Evolutionary conservation across 2,329 filamentous ascomycete genomes (phyloP), one percentile per base, ranked within the genome.

Genomic region (Talaromyces albobiverticillius): DNA sequence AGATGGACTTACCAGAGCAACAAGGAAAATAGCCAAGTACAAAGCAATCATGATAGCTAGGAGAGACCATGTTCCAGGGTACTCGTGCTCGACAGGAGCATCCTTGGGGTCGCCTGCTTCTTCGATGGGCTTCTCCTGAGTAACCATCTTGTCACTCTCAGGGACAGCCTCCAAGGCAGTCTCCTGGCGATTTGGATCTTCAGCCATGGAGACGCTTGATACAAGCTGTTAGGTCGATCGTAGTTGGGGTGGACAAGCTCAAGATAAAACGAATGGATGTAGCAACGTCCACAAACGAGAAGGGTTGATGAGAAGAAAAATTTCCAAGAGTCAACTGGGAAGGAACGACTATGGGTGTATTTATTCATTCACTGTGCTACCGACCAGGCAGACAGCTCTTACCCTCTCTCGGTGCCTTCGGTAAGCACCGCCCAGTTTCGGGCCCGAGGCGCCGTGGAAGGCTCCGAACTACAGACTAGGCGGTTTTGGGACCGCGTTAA

Each of bases 11-110:
- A 65, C 46, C 57, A 67, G 57, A 16, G 64, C 63, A 29, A 67
- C 59, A 14, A 66, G 59, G 38, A 67, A 67, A 5, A 60, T 65
- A 3, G 63, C 60, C 20, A 67, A 49, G 6, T 59, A 64, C 11
- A 67, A 53, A 3, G 51, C 51, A n/a, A 48, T 46, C 40, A 57
- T 36, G 22, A 57, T 57, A 18, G 47, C 46, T n/a, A 34, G 14
- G 14, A 56, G 45, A n/a, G 54, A 36, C 36, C 36, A 49, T 16
- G 32, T 2, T 16, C 45, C 54, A 7, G 54, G 54, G 25, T 56
- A 56, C 29, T 56, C 54, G 31, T 50, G 49, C 10, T 31, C 31
- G 26, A 22, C 34, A n/a, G 20, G 32, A 36, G 42, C 18, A 42
- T 47, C 36, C 6, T 38, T 38, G 23, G 32, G 26, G 18, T 32